These are phyloP conservation scores for Geotrichum histeridarum DNA, from an alignment of 1,139 yeast species.

Conservation along the genomic window DNA sequence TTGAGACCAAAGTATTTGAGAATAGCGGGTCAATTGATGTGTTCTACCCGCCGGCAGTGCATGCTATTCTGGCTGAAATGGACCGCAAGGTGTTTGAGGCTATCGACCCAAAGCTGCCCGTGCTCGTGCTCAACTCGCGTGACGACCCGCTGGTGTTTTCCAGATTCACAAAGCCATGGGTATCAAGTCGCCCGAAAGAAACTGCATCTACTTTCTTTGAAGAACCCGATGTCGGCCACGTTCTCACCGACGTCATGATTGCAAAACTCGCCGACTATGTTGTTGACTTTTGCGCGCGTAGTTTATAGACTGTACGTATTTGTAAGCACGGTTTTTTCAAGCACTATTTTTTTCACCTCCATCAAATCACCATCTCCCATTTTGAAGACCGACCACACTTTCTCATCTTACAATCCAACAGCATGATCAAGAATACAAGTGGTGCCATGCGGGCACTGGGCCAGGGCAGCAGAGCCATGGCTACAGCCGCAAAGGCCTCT, in stretches of 20 bases:
- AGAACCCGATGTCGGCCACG: conserved; percentile 15
- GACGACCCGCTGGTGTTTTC: conserved; percentile 20
- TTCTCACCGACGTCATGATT: conserved; percentile 16
- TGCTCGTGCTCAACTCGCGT: conserved; percentile 11
- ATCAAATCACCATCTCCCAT: conserved; percentile 9
- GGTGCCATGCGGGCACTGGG: conserved; percentile 1
- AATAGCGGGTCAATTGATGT: background rate
- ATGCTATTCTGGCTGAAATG: conserved; percentile 6
- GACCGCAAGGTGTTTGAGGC: conserved; percentile 12
- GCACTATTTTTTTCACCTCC: conserved; percentile 1
- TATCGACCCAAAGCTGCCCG: background rate
- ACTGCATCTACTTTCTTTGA: conserved; percentile 1
- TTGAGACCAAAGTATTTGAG: background rate
- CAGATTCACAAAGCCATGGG: conserved; percentile 11
- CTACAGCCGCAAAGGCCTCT: conserved; percentile 1
- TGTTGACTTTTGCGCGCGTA: conserved; percentile 5
- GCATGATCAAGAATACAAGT: background rate
- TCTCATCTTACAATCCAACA: background rate
- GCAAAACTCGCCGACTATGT: conserved; percentile 7
- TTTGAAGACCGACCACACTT: background rate
- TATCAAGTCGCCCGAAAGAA: background rate
- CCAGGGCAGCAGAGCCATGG: conserved; percentile 3
- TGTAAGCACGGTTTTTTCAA: background rate
- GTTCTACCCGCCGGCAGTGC: conserved; percentile 17
- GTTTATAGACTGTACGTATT: conserved; percentile 4